phyloP scores from a whole-genome alignment of 2,329 filamentous ascomycete genomes.

The Trichoderma semiorbis region DNA sequence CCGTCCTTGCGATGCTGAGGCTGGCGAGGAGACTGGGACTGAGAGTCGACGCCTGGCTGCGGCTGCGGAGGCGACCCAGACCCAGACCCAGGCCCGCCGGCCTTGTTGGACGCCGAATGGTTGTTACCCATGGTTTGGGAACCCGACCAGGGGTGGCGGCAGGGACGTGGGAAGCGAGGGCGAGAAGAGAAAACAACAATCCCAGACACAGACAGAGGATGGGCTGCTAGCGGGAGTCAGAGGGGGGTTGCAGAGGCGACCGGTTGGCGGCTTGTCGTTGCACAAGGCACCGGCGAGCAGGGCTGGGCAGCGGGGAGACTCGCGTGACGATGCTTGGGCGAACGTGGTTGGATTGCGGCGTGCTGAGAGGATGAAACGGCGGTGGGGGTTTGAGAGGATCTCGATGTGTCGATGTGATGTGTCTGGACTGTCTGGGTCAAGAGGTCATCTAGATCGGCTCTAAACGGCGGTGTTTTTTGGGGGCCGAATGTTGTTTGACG shows the following conservation, averaged over 20 bases:
- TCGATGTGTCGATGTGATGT: not conserved
- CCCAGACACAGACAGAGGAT: constrained; percentile 8
- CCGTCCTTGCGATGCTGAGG: constrained; percentile 35
- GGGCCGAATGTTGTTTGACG: not conserved
- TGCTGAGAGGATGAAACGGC: constrained; percentile 10
- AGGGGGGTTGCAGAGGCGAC: constrained; percentile 11
- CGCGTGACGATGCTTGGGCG: constrained; percentile 11
- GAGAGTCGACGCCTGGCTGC: constrained; percentile 25
- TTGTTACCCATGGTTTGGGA: constrained; percentile 36
- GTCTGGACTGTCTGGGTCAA: not conserved
- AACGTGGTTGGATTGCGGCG: constrained; percentile 15
- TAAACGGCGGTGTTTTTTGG: not conserved
- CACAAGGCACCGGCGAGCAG: constrained; percentile 16
- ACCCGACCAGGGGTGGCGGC: constrained; percentile 13
- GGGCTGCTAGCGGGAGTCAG: constrained; percentile 8
- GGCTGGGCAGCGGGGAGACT: constrained; percentile 7
- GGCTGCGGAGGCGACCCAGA: constrained; percentile 25
- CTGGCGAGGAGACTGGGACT: constrained; percentile 23
- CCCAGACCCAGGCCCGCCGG: constrained; percentile 33
- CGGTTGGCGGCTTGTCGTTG: constrained; percentile 13
- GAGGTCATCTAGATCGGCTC: constrained; percentile 1
- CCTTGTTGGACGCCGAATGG: constrained; percentile 37
- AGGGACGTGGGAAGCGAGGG: constrained; percentile 7
- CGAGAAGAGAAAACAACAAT: constrained; percentile 5
- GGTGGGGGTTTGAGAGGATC: constrained; percentile 9